Evolutionary conservation across 2,329 filamentous ascomycete genomes (phyloP), one percentile per base, ranked within the genome.

Genomic region (Sphaerulina populicola): DNA sequence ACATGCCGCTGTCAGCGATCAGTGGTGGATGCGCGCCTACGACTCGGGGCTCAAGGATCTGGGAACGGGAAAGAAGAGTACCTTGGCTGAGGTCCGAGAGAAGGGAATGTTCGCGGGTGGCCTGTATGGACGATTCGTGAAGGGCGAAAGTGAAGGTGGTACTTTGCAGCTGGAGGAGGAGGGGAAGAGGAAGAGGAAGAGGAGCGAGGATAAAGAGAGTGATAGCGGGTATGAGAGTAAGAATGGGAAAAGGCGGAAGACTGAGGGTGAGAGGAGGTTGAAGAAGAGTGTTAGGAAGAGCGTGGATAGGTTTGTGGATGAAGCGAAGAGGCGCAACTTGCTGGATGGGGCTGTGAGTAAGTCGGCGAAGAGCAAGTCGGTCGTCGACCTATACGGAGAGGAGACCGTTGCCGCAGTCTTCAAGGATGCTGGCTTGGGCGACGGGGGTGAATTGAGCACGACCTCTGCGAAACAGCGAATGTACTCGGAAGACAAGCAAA

Each of bases 21-120:
- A 95, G 68, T 98, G 93, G 93, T 98, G 93, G 93, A 77, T 95
- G 70, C 85, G 88, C 52, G 93, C 93, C 9, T 96, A 95, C 60
- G 91, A 97, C 69, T 83, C 89, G 66, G 89, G 90, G 50, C 73
- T 96, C 58, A 86, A 93, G 68, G 86, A 84, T 3, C 77, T 95
- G 47, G 77, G 76, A 0, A 69, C 72, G 3, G 85, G 60, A 71
- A 84, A 74, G 77, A 79, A 53, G 67, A 82, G 80, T 48, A 77
- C 78, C 45, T 63, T 73, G 65, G 65, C 68, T 58, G 59, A 72
- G 49, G 66, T 75, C 49, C 64, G 70, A 57, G 65, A 77, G 67
- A 65, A 75, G 69, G 72, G 60, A 66, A 72, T 62, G 51, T 69
- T 70, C 49, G 65, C 66, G 15, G 74, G 77, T n/a, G 79, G 79